These are phyloP conservation scores for Hyparrhenia diplandra DNA, from an alignment of 176 grass and related monocot species.

Conservation along the genomic window DNA sequence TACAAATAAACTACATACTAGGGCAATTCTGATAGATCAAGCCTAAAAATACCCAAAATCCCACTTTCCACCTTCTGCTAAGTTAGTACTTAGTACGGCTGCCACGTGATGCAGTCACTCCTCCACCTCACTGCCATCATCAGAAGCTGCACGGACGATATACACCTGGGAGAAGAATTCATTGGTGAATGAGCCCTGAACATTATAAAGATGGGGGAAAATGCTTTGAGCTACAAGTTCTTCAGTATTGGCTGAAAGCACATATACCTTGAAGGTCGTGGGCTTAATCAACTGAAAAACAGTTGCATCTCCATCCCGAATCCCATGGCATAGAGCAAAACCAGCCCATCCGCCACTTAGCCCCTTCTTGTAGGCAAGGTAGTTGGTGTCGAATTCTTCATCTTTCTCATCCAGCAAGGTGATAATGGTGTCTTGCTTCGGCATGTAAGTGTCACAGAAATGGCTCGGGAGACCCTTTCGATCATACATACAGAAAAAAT, in stretches of 20 bases:
- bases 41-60: slow-evolving; percentile 18
- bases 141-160: slow-evolving; percentile 51
- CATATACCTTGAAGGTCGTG: slow-evolving; percentile 59
- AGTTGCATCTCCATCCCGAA: slow-evolving; percentile 59
- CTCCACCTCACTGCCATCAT: slow-evolving; percentile 27
- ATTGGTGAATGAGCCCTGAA: not conserved
- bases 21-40: slow-evolving; percentile 6
- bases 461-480: slow-evolving; percentile 53
- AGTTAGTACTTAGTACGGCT: slow-evolving; percentile 12
- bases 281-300: slow-evolving; percentile 77
- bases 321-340: slow-evolving; percentile 65
- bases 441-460: slow-evolving; percentile 67
- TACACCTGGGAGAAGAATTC: slow-evolving; percentile 49
- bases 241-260: not conserved
- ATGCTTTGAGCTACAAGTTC: not conserved
- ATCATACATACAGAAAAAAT: not conserved
- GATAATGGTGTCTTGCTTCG: slow-evolving; percentile 51
- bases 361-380: slow-evolving; percentile 65
- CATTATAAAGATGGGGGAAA: not conserved
- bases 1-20: slow-evolving; percentile 6
- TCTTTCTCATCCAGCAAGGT: slow-evolving; percentile 66
- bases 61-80: not conserved
- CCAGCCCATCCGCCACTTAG: slow-evolving; percentile 74
- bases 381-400: slow-evolving; percentile 57
- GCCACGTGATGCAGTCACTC: slow-evolving; percentile 22